Percentiles rank a stretch among this genome's conserved stretches.
These are phyloP conservation scores for Chaetomium cochliodes DNA, from an alignment of 495 filamentous ascomycete species.

Conservation along the genomic window DNA sequence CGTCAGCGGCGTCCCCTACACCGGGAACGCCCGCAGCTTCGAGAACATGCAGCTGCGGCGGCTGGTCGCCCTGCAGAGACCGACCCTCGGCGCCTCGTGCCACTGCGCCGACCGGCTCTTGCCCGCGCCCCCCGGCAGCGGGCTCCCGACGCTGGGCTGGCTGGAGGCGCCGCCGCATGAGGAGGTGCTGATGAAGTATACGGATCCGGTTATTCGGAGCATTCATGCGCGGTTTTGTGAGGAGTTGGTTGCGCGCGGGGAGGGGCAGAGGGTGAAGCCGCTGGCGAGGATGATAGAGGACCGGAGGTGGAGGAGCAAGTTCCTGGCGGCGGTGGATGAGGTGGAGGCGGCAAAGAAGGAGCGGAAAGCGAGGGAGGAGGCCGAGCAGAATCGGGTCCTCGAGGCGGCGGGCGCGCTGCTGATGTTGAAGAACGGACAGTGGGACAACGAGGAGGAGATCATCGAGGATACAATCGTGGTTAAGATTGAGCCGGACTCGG, in stretches of 20 bases:
- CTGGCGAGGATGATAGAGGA: not conserved
- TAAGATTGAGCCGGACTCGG: too few relatives aligned
- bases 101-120: too few relatives aligned
- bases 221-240: not conserved
- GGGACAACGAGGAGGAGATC: not conserved
- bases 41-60: not conserved
- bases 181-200: not conserved
- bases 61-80: not conserved
- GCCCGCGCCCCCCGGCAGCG: too few relatives aligned
- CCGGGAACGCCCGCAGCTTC: not conserved
- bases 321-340: not conserved
- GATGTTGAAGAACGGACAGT: not conserved
- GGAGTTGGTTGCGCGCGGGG: not conserved
- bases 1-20: not conserved
- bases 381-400: not conserved
- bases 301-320: not conserved
- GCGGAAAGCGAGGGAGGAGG: not conserved
- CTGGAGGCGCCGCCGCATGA: not conserved
- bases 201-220: not conserved
- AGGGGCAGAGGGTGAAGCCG: too few relatives aligned
- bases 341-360: not conserved
- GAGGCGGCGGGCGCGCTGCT: not conserved
- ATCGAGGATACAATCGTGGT: too few relatives aligned
- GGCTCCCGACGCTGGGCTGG: too few relatives aligned
- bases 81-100: not conserved